Percentiles rank a stretch among this genome's conserved stretches.
Evolutionary conservation across 192 early-diverging fungal genomes (phyloP).

Genomic region (Gamsiella multidivaricata): DNA sequence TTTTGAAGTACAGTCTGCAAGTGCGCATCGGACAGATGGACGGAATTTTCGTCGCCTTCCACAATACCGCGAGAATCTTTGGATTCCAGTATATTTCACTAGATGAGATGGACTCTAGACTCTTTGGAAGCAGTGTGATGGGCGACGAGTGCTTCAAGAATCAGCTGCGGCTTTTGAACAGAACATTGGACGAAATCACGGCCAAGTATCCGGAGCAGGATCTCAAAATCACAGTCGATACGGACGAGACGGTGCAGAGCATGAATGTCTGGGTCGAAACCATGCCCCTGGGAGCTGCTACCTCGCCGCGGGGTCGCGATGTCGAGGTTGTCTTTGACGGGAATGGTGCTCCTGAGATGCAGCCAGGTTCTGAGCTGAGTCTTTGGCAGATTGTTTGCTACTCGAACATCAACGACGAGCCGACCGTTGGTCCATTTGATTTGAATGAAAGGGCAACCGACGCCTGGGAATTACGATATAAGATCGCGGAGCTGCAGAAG

Average conservation of each 20-base stretch:
- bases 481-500: slow-evolving; percentile 46
- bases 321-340: slow-evolving; percentile 26
- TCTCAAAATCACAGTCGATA: slow-evolving; percentile 50
- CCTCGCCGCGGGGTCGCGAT: slow-evolving; percentile 10
- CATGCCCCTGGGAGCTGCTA: slow-evolving; percentile 34
- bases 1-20: slow-evolving; percentile 94
- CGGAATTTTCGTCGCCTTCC: slow-evolving; percentile 92
- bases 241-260: slow-evolving; percentile 48
- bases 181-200: slow-evolving; percentile 70
- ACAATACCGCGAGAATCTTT: slow-evolving; percentile 91
- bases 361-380: slow-evolving; percentile 38
- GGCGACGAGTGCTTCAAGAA: slow-evolving; percentile 79
- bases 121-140: slow-evolving; percentile 77
- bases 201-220: slow-evolving; percentile 67
- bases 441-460: slow-evolving; percentile 33
- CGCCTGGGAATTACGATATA: slow-evolving; percentile 40
- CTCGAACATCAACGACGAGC: slow-evolving; percentile 30
- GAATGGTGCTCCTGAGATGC: slow-evolving; percentile 44
- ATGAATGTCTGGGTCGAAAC: slow-evolving; percentile 56
- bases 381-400: slow-evolving; percentile 54
- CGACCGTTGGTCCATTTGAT: slow-evolving; percentile 38
- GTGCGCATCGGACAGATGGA: slow-evolving; percentile 95
- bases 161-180: slow-evolving; percentile 70
- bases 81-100: slow-evolving; percentile 94
- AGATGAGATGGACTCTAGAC: slow-evolving; percentile 81